Percentiles rank a stretch among this genome's conserved stretches.
phyloP scores from a whole-genome alignment of 1,284 basidiomycete species.

The Ceratobasidium sp. region DNA sequence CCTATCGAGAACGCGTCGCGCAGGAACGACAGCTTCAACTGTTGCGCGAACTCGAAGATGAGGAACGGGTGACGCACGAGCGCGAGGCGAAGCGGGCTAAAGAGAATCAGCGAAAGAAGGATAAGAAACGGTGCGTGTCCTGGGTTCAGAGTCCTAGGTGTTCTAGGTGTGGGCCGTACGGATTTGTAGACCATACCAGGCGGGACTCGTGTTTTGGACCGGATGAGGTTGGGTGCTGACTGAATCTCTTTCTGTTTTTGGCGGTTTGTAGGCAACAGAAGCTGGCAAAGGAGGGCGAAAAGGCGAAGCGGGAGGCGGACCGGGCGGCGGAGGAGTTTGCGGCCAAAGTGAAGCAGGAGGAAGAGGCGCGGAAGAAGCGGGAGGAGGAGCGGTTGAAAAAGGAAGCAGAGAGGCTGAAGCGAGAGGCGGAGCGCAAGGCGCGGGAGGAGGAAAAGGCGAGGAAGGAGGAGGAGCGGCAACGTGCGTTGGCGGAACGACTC shows the following conservation, averaged over 20 bases:
- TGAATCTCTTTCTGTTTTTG: too few species aligned
- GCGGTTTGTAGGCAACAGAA: constrained; percentile 80
- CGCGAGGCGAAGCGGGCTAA: constrained; percentile 94
- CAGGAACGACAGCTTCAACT: constrained; percentile 91
- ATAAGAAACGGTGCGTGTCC: constrained; percentile 86
- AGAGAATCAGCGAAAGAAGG: constrained; percentile 99
- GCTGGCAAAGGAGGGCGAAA: constrained; percentile 91
- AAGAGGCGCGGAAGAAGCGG: constrained; percentile 67
- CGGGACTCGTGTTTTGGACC: constrained; percentile 11
- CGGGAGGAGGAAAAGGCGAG: constrained; percentile 74
- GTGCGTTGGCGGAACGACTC: constrained; percentile 78
- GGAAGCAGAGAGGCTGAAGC: constrained; percentile 80
- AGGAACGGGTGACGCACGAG: constrained; percentile 84
- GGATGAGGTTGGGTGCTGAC: constrained; percentile 25
- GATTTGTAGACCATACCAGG: background rate
- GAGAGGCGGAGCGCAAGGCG: constrained; percentile 76
- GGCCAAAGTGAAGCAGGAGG: constrained; percentile 68
- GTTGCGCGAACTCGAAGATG: constrained; percentile 90
- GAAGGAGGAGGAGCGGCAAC: constrained; percentile 79
- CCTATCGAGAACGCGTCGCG: constrained; percentile 93
- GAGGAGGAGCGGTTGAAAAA: constrained; percentile 76
- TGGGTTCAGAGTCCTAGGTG: background rate
- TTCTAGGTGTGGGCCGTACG: background rate
- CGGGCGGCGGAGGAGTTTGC: constrained; percentile 85
- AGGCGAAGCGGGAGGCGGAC: constrained; percentile 82